Base-by-base conservation (phyloP, 2,329 filamentous ascomycete species). In the Achaetomium macrosporum region DNA sequence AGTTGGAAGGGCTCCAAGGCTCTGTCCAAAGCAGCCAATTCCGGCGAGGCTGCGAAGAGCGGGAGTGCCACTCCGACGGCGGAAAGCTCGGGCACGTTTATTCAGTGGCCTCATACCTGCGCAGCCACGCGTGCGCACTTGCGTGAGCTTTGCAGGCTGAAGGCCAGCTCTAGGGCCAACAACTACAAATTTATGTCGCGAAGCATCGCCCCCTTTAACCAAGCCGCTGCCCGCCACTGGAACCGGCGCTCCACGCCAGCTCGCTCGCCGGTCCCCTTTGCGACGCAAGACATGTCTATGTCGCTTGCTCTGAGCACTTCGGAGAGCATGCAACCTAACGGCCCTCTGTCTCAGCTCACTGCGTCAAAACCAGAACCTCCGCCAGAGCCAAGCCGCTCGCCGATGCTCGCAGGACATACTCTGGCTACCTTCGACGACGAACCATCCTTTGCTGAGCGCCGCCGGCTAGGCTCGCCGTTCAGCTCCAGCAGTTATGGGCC, bases 1-100 rank as follows among this genome's bases (percentile, higher is more conserved):
- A 85, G 78, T 61, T 87, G 83, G 83, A 85, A 81, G 64, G 82
- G 82, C 1, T 75, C 79, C 3, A 82, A 76, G 56, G 61, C 69
- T 7, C 66, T 71, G 50, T 57, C 52, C 46, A 66, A 54, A 54
- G 57, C 57, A 39, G 37, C 62, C 42, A 53, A 61, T 60, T 60
- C 47, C 57, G 47, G 31, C 39, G 53, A 63, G 17, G 67, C 68
- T 15, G 58, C 58, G 47, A 75, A 75, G 62, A 82, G 76, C 61
- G 75, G 77, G 17, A 81, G 77, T 63, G 72, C 69, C 43, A 84
- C 81, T 1, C 81, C 81, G 6, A 83, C 76, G 10, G 74, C 67
- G 0, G 74, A 77, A 49, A 61, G 64, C 19, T 59, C 70, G 3
- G 72, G 71, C 42, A 71, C 76, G 2, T 84, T 76, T 54, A 75